A percentile compares a stretch with the other conserved stretches of the same genome.
phyloP scores from a whole-genome alignment of 371 early-diverging fungal species.

The Basidiobolus meristosporus region DNA sequence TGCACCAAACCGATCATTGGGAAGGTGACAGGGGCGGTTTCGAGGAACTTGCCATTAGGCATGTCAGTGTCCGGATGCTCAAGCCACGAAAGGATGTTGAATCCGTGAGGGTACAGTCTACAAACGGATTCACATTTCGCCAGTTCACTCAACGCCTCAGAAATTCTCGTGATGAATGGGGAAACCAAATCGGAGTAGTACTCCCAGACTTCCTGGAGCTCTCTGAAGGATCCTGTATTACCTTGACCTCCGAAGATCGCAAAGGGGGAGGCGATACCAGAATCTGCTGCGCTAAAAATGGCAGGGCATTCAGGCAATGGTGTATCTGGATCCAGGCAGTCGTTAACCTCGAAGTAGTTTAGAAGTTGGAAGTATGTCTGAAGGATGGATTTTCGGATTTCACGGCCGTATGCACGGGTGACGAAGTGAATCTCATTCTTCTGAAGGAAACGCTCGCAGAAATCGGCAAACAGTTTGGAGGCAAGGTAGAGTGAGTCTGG shows the following conservation, averaged over 20 bases:
- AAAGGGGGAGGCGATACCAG: conserved; percentile 46
- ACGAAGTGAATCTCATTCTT: no score
- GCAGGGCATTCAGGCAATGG: conserved; percentile 22
- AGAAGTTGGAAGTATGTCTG: no score
- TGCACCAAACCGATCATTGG: conserved; percentile 84
- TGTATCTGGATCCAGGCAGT: conserved; percentile 4
- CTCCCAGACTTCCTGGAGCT: conserved; percentile 56
- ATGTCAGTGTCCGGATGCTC: conserved; percentile 51
- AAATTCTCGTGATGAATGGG: conserved; percentile 61
- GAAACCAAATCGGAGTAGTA: conserved; percentile 66
- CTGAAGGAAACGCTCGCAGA: no score
- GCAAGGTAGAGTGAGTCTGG: no score
- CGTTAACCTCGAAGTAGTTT: no score
- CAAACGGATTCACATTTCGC: conserved; percentile 47
- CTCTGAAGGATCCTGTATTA: conserved; percentile 88
- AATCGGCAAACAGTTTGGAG: no score
- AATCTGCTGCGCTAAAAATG: conserved; percentile 35
- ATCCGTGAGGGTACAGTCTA: conserved; percentile 56
- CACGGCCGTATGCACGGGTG: no score
- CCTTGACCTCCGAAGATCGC: conserved; percentile 95
- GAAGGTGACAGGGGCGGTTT: conserved; percentile 69
- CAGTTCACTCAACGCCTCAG: conserved; percentile 42
- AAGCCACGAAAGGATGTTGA: conserved; percentile 78
- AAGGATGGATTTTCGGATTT: no score
- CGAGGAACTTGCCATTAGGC: conserved; percentile 64